Evolutionary conservation across 2,329 filamentous ascomycete species (phyloP).

Genomic region (Endocalyx cinctus): DNA sequence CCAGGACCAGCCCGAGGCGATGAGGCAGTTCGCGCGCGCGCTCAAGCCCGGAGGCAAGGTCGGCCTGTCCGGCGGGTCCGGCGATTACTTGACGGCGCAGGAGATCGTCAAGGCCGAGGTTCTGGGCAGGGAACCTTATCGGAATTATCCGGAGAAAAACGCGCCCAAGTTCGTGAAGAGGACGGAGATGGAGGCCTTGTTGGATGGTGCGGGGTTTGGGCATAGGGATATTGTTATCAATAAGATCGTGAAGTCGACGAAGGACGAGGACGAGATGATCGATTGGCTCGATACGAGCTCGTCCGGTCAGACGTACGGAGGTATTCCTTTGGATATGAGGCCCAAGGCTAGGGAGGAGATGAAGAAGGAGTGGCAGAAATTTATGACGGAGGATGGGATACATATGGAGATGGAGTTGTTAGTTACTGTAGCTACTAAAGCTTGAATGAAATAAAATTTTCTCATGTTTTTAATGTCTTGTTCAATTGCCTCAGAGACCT

Average conservation of each 20-base stretch:
- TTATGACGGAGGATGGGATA: slow-evolving; percentile 20
- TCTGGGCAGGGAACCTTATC: slow-evolving; percentile 19
- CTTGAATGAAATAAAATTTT: too few relatives aligned
- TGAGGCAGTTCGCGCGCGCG: slow-evolving; percentile 19
- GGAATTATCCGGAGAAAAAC: slow-evolving; percentile 15
- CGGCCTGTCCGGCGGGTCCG: slow-evolving; percentile 13
- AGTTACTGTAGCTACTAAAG: slow-evolving; percentile 15
- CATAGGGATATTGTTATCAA: slow-evolving; percentile 16
- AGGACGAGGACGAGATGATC: slow-evolving; percentile 20
- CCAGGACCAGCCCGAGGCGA: slow-evolving; percentile 15
- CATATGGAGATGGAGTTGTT: slow-evolving; percentile 26
- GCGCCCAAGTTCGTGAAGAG: slow-evolving; percentile 20
- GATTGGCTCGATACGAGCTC: slow-evolving; percentile 28
- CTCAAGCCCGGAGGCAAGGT: slow-evolving; percentile 16
- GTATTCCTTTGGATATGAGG: slow-evolving; percentile 23
- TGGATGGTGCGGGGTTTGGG: slow-evolving; percentile 16
- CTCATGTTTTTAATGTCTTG: too few relatives aligned
- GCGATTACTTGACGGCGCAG: slow-evolving; percentile 15
- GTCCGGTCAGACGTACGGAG: slow-evolving; percentile 27
- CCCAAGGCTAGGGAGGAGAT: slow-evolving; percentile 23
- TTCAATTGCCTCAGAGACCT: too few relatives aligned
- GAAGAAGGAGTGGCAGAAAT: slow-evolving; percentile 24
- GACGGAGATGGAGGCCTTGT: slow-evolving; percentile 14
- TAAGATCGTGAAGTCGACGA: slow-evolving; percentile 18
- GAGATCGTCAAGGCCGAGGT: slow-evolving; percentile 20